Evolutionary conservation across 805 yeast genomes (phyloP).

Genomic region (Sugiyamaella marilandica): DNA sequence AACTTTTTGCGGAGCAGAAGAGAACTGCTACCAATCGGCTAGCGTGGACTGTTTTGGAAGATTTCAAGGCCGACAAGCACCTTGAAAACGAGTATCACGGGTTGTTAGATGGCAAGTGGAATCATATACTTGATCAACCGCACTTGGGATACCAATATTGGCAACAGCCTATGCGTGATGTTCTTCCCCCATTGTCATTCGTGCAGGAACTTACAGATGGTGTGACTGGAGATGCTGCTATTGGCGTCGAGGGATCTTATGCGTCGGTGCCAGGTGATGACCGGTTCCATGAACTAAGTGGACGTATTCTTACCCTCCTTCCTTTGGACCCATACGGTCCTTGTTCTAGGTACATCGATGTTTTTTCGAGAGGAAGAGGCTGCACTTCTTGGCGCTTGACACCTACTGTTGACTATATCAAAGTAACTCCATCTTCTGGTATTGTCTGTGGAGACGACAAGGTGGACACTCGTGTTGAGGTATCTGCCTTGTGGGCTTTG

Average conservation of each 20-base stretch:
- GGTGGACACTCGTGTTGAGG: slow-evolving; percentile 7
- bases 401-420: slow-evolving; percentile 10
- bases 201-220: slow-evolving; percentile 6
- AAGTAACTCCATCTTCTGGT: slow-evolving; percentile 11
- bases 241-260: slow-evolving; percentile 14
- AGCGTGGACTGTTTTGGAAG: slow-evolving; percentile 4
- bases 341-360: slow-evolving; percentile 8
- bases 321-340: slow-evolving; percentile 13
- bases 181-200: slow-evolving; percentile 12
- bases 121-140: slow-evolving; percentile 17
- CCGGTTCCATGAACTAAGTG: slow-evolving; percentile 10
- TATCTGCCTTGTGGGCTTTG: slow-evolving; percentile 9
- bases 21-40: slow-evolving; percentile 12
- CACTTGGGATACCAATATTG: slow-evolving; percentile 16
- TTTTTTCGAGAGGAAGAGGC: slow-evolving; percentile 9
- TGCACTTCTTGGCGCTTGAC: slow-evolving; percentile 9
- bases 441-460: slow-evolving; percentile 7
- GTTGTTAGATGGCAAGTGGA: slow-evolving; percentile 17
- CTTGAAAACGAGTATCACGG: slow-evolving; percentile 13
- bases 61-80: slow-evolving; percentile 5
- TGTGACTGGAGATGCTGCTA: slow-evolving; percentile 8
- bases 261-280: slow-evolving; percentile 19
- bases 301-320: slow-evolving; percentile 4
- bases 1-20: slow-evolving; percentile 16
- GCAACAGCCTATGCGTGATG: slow-evolving; percentile 18